Evolutionary conservation across 345 rosid genomes (phyloP), one percentile per base, ranked within the genome.

Genomic region (Sonneratia caseolaris): DNA sequence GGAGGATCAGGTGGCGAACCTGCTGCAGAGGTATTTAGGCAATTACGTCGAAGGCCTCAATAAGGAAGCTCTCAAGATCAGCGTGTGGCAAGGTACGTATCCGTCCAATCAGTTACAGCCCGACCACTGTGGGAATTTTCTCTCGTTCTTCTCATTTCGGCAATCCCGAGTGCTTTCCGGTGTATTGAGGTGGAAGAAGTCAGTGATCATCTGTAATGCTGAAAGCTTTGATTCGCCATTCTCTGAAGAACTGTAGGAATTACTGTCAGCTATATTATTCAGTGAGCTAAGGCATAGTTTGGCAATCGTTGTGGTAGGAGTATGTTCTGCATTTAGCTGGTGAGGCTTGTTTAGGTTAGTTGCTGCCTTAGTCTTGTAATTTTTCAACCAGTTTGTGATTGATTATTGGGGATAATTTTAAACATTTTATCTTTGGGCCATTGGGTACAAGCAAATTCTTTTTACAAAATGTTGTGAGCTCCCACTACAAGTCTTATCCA

Each of bases 1-100:
- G 92, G 99, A 95, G 86, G 99, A 95, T 88, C 98, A 95, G 77
- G 99, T 95, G 43, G 92, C 99, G 55, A 78, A 86, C 74, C 83
- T 95, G 81, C 81, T 95, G 74, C 96, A 95, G 83, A 79, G 88
- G 78, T 95, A 89, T 78, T 73, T 95, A 72, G 99, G 99, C 68
- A 95, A 92, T 72, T 95, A 95, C 55, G 96, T 95, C 68, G 81
- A 77, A 69, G 99, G 97, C 6, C 90, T 95, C 79, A 92, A 74
- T 72, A 95, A 90, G 78, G 98, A 95, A 79, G 98, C 97, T 72
- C 97, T 95, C 77, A 89, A 90, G 78, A 95, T 95, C 83, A 90
- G 99, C 78, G 99, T 95, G 66, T 95, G 99, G 99, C 81, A 75
- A 86, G 99, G 99, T 95, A 36, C 47, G 74, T 37, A n/a, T 19